Evolutionary conservation across 352 stramenopile species (phyloP).

Genomic region (Blastocystis sp.): DNA sequence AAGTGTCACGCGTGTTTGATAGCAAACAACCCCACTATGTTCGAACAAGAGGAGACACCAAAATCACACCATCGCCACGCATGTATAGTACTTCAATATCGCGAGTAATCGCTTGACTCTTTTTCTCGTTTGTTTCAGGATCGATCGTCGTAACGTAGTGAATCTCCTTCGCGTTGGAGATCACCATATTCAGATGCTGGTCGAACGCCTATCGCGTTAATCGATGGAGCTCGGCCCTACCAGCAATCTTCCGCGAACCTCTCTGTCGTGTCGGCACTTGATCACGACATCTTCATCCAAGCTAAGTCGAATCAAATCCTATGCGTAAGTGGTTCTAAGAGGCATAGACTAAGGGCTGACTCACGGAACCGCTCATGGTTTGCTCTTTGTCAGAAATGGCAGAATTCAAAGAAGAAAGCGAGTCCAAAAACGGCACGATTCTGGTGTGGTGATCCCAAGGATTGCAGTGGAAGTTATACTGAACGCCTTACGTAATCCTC

Average conservation of each 20-base stretch:
- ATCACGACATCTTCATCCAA: conserved; percentile 59
- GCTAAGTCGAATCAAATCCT: conserved; percentile 63
- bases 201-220: conserved; percentile 42
- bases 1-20: background rate
- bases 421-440: too few species aligned
- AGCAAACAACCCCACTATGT: background rate
- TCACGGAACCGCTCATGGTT: conserved; percentile 6
- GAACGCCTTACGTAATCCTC: too few species aligned
- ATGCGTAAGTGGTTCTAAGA: background rate
- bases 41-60: conserved; percentile 35
- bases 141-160: background rate
- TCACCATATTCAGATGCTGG: conserved; percentile 67
- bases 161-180: conserved; percentile 63
- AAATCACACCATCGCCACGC: background rate
- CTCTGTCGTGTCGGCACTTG: conserved; percentile 48
- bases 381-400: too few species aligned
- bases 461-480: too few species aligned
- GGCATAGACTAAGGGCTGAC: background rate
- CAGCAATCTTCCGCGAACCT: conserved; percentile 52
- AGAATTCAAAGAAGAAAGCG: too few species aligned
- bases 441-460: too few species aligned
- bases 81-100: conserved; percentile 31
- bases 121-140: conserved; percentile 39
- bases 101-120: background rate
- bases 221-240: background rate